Evolutionary conservation across 169 alveolate genomes (phyloP).

Genomic region (Cryptosporidium ryanae): DNA sequence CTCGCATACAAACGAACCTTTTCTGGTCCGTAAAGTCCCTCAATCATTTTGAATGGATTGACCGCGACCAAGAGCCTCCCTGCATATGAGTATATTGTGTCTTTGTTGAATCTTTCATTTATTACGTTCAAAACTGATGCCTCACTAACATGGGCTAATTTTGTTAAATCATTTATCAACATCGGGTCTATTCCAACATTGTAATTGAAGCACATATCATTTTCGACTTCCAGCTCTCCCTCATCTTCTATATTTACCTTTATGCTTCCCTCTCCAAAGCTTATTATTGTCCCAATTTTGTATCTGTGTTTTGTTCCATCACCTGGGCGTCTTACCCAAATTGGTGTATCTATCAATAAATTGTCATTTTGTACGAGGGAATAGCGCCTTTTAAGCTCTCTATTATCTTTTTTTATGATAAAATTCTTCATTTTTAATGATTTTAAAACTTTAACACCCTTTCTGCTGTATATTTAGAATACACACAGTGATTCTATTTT

Average conservation of each 20-base stretch:
- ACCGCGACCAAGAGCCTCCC: conserved; percentile 86
- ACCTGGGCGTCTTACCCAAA: conserved; percentile 69
- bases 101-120: conserved; percentile 86
- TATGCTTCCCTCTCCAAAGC: conserved; percentile 37
- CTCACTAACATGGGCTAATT: conserved; percentile 89
- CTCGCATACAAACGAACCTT: conserved; percentile 79
- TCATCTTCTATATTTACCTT: conserved; percentile 54
- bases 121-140: conserved; percentile 93
- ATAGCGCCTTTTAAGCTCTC: conserved; percentile 46
- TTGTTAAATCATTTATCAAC: conserved; percentile 84
- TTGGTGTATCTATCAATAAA: conserved; percentile 35
- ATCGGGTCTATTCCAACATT: conserved; percentile 70
- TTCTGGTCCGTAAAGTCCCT: conserved; percentile 81
- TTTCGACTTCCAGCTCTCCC: conserved; percentile 58
- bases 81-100: conserved; percentile 83
- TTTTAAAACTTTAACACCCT: too few species aligned
- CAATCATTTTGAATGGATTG: conserved; percentile 85
- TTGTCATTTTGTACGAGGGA: conserved; percentile 46
- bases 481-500: too few species aligned
- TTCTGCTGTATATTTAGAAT: too few species aligned
- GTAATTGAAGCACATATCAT: conserved; percentile 54
- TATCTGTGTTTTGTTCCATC: conserved; percentile 43
- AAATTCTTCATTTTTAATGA: background rate
- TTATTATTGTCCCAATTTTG: conserved; percentile 15
- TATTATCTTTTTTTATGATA: background rate